These are phyloP conservation scores for Russula emetica DNA, from an alignment of 768 basidiomycete genomes.

Conservation along the genomic window DNA sequence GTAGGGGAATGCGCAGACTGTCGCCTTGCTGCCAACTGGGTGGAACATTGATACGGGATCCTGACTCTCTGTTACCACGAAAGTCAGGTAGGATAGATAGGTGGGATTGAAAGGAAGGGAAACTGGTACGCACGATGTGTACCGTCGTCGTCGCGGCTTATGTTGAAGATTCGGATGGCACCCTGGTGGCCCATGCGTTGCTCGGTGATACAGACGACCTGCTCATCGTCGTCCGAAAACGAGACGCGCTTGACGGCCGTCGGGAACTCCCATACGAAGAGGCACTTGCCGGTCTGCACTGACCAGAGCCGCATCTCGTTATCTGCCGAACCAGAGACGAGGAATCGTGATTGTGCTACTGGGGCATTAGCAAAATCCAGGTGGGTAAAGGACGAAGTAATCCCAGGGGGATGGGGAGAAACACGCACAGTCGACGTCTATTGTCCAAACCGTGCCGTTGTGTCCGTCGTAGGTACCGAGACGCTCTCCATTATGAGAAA, in stretches of 20 bases:
- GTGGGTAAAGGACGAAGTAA: background rate
- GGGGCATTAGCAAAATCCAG: background rate
- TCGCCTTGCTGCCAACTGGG: conserved; percentile 93
- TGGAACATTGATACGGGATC: conserved; percentile 78
- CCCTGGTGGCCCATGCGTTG: conserved; percentile 93
- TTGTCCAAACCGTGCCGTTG: conserved; percentile 96
- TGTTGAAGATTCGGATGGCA: conserved; percentile 83
- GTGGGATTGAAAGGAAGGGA: background rate
- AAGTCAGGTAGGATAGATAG: background rate
- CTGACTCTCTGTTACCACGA: conserved; percentile 53
- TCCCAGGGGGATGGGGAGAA: background rate
- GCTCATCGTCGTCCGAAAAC: conserved; percentile 80
- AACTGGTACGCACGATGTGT: conserved; percentile 59
- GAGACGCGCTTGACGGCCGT: conserved; percentile 96
- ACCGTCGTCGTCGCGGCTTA: conserved; percentile 80
- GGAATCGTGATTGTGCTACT: conserved; percentile 74
- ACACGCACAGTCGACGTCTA: conserved; percentile 86
- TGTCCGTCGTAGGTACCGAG: conserved; percentile 95
- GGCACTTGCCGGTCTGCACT: conserved; percentile 83
- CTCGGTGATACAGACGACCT: conserved; percentile 91
- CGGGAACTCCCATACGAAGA: conserved; percentile 96
- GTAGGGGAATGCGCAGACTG: conserved; percentile 88
- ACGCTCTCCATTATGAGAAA: conserved; percentile 93
- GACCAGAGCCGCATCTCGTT: conserved; percentile 90
- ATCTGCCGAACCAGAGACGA: conserved; percentile 92